phyloP scores from a whole-genome alignment of 257 asterid species.

The Cynanchum wilfordii region DNA sequence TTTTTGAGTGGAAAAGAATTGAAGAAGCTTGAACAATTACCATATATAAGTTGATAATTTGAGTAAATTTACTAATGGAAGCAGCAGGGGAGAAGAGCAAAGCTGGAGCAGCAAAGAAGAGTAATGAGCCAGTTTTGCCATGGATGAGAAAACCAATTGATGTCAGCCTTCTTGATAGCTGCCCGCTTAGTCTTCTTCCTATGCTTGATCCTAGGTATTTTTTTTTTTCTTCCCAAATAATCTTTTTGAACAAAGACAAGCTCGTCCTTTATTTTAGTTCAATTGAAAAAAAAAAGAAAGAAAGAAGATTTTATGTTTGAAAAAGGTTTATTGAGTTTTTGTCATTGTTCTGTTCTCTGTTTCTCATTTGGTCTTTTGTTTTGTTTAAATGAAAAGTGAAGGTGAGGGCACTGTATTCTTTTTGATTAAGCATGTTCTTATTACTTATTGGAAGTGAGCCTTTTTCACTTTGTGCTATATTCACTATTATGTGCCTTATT shows the following conservation, averaged over 20 bases:
- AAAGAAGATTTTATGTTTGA: neutral
- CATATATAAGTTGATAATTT: neutral
- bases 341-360: neutral
- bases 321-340: neutral
- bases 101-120: conserved; percentile 13
- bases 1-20: neutral
- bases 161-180: conserved; percentile 36
- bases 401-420: neutral
- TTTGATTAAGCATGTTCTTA: neutral
- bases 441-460: neutral
- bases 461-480: neutral
- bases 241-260: neutral
- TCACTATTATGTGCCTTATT: conserved; percentile 1
- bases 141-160: conserved; percentile 90
- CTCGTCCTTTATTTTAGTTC: too few species aligned
- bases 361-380: neutral
- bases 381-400: too few species aligned
- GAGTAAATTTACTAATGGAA: conserved; percentile 11
- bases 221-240: neutral
- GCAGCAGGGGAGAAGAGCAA: conserved; percentile 17
- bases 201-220: conserved; percentile 62
- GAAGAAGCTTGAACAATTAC: neutral
- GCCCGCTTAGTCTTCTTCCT: conserved; percentile 48
- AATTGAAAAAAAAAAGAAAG: too few species aligned
- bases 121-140: conserved; percentile 52